These are phyloP conservation scores for Nakazawaea wyomingensis DNA, from an alignment of 805 yeast species.

Conservation along the genomic window DNA sequence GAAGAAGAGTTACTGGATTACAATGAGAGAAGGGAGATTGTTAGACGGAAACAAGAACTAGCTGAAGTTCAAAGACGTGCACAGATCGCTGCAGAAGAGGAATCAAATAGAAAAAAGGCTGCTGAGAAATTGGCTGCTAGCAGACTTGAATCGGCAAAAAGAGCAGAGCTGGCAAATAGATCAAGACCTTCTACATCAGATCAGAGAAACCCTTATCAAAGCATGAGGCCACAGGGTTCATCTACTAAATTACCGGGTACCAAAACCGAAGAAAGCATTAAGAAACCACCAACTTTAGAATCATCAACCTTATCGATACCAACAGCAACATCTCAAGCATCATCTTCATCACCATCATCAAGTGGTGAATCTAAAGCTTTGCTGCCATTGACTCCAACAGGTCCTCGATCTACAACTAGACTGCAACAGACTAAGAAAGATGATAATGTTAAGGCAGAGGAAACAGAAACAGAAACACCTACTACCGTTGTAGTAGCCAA, in stretches of 20 bases:
- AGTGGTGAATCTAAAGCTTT: too few relatives aligned
- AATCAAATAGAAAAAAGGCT: constrained; percentile 14
- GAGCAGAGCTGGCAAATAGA: not conserved
- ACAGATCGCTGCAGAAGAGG: constrained; percentile 16
- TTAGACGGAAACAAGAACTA: constrained; percentile 17
- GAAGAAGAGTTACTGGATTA: constrained; percentile 35
- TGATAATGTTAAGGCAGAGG: not conserved
- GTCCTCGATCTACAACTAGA: not conserved
- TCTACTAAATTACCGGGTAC: not conserved
- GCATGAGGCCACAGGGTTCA: not conserved
- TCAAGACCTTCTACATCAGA: not conserved
- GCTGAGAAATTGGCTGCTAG: not conserved
- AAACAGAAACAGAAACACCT: not conserved
- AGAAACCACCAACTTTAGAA: not conserved
- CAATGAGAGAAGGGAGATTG: constrained; percentile 18
- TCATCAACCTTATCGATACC: not conserved
- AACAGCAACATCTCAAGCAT: not conserved
- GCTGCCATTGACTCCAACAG: not conserved
- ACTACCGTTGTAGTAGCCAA: not conserved
- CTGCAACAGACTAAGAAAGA: not conserved
- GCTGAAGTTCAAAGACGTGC: constrained; percentile 16
- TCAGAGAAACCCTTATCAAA: not conserved
- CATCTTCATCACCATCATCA: too few relatives aligned
- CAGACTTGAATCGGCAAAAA: not conserved
- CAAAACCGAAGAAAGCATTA: not conserved